Evolutionary conservation across 208 protist genomes (phyloP).

Genomic region (Phytomonas francai): DNA sequence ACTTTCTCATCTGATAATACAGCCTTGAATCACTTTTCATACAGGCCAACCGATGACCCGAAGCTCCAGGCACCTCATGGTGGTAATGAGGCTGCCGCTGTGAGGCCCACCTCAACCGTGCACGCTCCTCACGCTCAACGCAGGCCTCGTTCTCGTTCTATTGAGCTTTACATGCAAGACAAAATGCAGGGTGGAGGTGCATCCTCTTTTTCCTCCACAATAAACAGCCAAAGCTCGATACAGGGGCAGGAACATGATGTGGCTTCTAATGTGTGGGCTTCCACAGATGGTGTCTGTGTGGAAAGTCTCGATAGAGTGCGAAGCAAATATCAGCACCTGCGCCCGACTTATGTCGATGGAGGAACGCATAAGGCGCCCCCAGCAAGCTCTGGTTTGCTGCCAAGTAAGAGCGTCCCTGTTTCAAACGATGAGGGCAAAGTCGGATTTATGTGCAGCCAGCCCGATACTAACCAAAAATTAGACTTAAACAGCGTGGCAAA

Average conservation of each 20-base stretch:
- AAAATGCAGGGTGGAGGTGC: not conserved
- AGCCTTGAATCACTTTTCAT: not conserved
- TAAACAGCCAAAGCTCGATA: not conserved
- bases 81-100: not conserved
- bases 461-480: not conserved
- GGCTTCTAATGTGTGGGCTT: not conserved
- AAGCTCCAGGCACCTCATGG: not conserved
- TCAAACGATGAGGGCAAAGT: not conserved
- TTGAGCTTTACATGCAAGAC: not conserved
- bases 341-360: not conserved
- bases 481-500: not conserved
- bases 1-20: not conserved
- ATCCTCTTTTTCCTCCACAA: not conserved
- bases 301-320: not conserved
- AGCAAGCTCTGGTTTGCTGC: too few relatives aligned
- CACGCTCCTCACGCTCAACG: not conserved
- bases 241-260: not conserved
- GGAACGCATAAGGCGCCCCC: not conserved
- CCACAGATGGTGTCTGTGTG: not conserved
- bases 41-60: not conserved
- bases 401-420: too few relatives aligned
- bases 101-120: not conserved
- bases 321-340: not conserved
- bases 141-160: not conserved
- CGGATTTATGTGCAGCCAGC: not conserved